Evolutionary conservation across 306 rosid genomes (phyloP), one percentile per base, ranked within the genome.

Genomic region (Ziziphus jujuba): DNA sequence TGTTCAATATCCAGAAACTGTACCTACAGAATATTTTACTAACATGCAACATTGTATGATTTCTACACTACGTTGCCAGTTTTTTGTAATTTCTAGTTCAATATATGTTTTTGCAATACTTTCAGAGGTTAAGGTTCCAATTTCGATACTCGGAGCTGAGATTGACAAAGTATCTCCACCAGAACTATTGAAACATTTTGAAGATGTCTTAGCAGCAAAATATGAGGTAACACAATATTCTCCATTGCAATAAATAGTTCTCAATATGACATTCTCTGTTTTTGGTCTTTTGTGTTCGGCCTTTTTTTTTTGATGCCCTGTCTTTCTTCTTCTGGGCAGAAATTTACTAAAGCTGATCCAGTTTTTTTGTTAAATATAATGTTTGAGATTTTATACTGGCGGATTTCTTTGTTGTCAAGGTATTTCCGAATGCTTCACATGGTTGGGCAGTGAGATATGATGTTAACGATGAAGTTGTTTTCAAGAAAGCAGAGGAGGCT

Each of bases 401-500:
- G n/a, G n/a, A n/a, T n/a, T n/a, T n/a, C n/a, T n/a, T n/a, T n/a
- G n/a, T n/a, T n/a, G n/a, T n/a, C n/a, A 90, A 87, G 72, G 64
- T 83, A 70, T 90, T 75, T 56, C 84, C 83, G 24, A 81, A 84
- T 24, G 84, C 79, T 16, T 31, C 16, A 49, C 96, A 89, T 75
- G 90, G 92, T 65, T 84, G 91, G 86, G 63, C 87, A 17, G 55
- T 73, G 61, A 58, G 77, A 80, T 87, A 81, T 82, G 66, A 69
- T 20, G 73, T 28, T 33, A 87, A 87, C 50, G 87, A 87, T 61
- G 80, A 76, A 76, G 55, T 33, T 9, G 84, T 84, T 19, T 76
- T 77, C 15, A 81, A 80, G 73, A 58, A 66, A 67, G 91, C 93
- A 1, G 80, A 79, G 20, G 96, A 89, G 76, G 84, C 93, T 24